phyloP scores from a whole-genome alignment of 148 eudicot species.

The Polygonum aviculare region DNA sequence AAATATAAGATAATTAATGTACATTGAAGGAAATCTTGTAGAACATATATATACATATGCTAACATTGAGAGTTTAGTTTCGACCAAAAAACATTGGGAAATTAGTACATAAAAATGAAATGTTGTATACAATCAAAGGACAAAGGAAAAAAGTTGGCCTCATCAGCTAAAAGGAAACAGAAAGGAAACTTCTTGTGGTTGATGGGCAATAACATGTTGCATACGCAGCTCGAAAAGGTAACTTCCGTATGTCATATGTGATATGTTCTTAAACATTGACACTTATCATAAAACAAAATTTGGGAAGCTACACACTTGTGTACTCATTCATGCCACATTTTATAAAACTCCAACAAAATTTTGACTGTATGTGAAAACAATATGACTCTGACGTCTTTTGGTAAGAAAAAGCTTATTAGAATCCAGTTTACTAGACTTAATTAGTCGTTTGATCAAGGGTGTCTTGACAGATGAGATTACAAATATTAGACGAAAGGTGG shows the following conservation, averaged over 20 bases:
- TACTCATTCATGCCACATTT: background rate
- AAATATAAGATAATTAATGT: too few relatives aligned
- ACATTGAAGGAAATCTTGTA: background rate
- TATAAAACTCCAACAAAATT: constrained; percentile 1
- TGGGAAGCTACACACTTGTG: background rate
- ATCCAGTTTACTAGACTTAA: too few relatives aligned
- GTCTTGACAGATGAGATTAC: too few relatives aligned
- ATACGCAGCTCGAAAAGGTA: background rate
- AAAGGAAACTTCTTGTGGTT: constrained; percentile 6
- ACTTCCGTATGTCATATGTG: background rate
- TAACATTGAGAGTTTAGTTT: too few relatives aligned
- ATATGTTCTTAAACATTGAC: background rate
- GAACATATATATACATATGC: too few relatives aligned
- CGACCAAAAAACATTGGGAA: background rate
- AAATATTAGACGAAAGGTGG: too few relatives aligned
- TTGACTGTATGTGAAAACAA: background rate
- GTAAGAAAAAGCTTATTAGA: too few relatives aligned
- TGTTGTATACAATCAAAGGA: background rate
- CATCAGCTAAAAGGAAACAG: background rate
- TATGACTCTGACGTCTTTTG: too few relatives aligned
- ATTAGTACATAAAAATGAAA: background rate
- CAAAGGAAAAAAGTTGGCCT: background rate
- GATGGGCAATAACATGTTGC: background rate
- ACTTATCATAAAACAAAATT: constrained; percentile 1
- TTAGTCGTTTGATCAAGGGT: too few relatives aligned